Evolutionary conservation across 2,329 filamentous ascomycete species (phyloP), one percentile per base, ranked within the genome.

Genomic region (Epicoccum sorghinum): DNA sequence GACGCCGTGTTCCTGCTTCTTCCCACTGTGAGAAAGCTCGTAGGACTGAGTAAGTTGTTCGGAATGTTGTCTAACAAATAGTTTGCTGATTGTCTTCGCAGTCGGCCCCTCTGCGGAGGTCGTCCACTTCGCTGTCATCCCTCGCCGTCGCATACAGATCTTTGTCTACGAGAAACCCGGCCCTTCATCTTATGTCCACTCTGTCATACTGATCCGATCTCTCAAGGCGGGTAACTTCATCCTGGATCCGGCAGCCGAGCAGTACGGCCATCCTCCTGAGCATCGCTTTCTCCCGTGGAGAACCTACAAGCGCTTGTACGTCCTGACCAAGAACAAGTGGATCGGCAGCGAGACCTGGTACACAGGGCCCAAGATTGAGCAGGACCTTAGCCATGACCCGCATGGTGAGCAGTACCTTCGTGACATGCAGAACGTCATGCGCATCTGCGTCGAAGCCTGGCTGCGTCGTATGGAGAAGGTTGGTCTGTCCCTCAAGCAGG

Each of bases 241-340:
- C 3, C 30, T 52, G 29, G 49, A 52, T 24, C 36, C 49, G 9
- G 41, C 49, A 14, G 42, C 22, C 12, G 49, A 52, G 27, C 37
- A 52, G 24, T 52, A 46, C 14, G 49, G 42, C 12, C 7, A 22
- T 8, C 42, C 42, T 14, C 36, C 29, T 23, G 37, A 41, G 8
- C 42, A 52, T 24, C 36, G 49, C 13, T 42, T 52, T n/a, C 36
- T 52, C 8, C n/a, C 36, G 10, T 52, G 42, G 36, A n/a, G 30
- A 1, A 7, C 23, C 14, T 52, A 52, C 30, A 33, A 37, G 23
- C 7, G 36, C 6, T 33, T 14, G 5, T 52, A 52, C 24, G 5
- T 52, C 0, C 1, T 48, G 29, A 8, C 8, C 29, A 5, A 18
- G 18, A n/a, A 7, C 3, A 23, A 29, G 22, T 41, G 7, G 4